phyloP scores from a whole-genome alignment of 345 rosid species.

The Viola odorata region DNA sequence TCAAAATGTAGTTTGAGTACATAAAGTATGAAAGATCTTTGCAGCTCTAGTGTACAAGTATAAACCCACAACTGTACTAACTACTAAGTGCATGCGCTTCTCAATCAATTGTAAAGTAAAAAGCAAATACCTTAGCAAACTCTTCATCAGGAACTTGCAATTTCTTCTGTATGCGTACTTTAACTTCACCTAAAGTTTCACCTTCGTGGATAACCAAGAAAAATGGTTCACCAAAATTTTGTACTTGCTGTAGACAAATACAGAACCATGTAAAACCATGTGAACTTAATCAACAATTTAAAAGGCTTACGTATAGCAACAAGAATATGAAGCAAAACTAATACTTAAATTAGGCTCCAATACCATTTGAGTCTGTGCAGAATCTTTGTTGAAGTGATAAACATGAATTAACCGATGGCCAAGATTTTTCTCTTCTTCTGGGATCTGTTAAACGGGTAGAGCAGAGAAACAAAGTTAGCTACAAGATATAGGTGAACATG shows the following conservation, averaged over 20 bases:
- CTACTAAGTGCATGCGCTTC: not conserved
- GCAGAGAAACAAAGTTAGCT: not conserved
- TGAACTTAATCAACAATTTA: not conserved
- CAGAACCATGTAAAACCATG: not conserved
- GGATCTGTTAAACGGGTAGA: constrained; percentile 38
- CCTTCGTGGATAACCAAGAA: constrained; percentile 78
- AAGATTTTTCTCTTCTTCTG: constrained; percentile 79
- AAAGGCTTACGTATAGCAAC: not conserved
- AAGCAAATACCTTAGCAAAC: constrained; percentile 60
- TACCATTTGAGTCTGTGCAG: constrained; percentile 53
- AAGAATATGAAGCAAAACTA: not conserved
- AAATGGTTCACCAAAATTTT: constrained; percentile 85
- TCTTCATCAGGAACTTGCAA: constrained; percentile 82
- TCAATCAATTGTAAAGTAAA: not conserved
- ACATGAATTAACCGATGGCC: constrained; percentile 81
- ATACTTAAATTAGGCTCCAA: too few relatives aligned
- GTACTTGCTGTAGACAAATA: constrained; percentile 45
- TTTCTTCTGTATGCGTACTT: constrained; percentile 68
- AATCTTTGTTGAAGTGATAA: constrained; percentile 67
- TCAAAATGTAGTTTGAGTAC: too few relatives aligned
- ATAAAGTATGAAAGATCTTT: too few relatives aligned
- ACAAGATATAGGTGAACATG: not conserved
- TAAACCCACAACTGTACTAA: not conserved
- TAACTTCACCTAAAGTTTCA: constrained; percentile 67
- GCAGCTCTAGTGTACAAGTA: too few relatives aligned